phyloP scores from a whole-genome alignment of 2,329 filamentous ascomycete species.

The Neonectria magnoliae region DNA sequence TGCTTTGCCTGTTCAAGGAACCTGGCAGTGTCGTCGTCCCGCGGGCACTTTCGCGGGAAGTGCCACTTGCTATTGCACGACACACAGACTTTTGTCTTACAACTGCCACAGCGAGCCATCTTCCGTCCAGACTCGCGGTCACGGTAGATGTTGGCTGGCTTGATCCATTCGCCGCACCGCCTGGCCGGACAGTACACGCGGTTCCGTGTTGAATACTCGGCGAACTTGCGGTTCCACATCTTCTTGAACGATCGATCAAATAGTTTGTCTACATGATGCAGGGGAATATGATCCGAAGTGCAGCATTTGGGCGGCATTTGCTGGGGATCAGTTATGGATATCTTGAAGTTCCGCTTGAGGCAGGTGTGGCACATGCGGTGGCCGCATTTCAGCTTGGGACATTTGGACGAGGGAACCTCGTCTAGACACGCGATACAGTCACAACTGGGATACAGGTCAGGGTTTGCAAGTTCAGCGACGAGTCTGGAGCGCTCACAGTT shows the following conservation, averaged over 20 bases:
- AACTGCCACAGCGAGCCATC: conserved; percentile 75
- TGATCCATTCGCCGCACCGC: conserved; percentile 83
- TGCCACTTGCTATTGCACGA: conserved; percentile 81
- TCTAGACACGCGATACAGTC: conserved; percentile 80
- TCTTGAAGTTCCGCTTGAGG: conserved; percentile 76
- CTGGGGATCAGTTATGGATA: conserved; percentile 79
- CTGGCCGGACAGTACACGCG: conserved; percentile 80
- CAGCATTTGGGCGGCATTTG: conserved; percentile 91
- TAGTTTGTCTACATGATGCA: conserved; percentile 79
- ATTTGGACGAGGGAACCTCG: conserved; percentile 69
- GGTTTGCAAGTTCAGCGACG: neutral
- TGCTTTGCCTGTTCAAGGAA: conserved; percentile 73
- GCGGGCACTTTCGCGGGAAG: conserved; percentile 72
- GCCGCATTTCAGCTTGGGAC: conserved; percentile 78
- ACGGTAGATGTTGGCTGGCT: conserved; percentile 72
- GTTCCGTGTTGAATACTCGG: conserved; percentile 78
- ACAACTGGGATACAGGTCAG: conserved; percentile 57
- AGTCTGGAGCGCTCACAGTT: conserved; percentile 36
- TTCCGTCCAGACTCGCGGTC: conserved; percentile 67
- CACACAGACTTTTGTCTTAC: conserved; percentile 79
- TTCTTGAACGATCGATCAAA: conserved; percentile 81
- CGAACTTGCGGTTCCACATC: conserved; percentile 82
- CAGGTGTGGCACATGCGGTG: conserved; percentile 86
- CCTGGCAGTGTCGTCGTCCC: conserved; percentile 72
- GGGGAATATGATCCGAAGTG: conserved; percentile 74